Evolutionary conservation across 2,329 filamentous ascomycete genomes (phyloP).

Genomic region (Venturia aucupariae): DNA sequence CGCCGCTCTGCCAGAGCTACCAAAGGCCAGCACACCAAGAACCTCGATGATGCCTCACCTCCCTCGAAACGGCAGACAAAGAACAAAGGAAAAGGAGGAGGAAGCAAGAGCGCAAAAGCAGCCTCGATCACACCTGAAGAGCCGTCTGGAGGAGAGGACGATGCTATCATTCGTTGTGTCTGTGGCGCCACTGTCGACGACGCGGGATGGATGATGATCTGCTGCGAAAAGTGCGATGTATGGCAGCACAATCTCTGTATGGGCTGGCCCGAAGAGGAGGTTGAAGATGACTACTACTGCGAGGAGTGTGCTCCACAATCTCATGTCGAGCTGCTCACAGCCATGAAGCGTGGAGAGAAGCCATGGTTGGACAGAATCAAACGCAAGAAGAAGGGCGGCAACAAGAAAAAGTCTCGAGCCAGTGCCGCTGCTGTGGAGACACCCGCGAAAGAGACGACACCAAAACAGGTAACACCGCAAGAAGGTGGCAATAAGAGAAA

Average conservation of each 20-base stretch:
- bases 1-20: conserved; percentile 92
- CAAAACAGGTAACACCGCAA: neutral
- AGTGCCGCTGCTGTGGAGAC: conserved; percentile 50
- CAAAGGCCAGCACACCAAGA: conserved; percentile 90
- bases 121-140: conserved; percentile 43
- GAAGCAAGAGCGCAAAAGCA: conserved; percentile 31
- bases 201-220: conserved; percentile 85
- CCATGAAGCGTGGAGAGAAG: conserved; percentile 69
- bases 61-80: conserved; percentile 38
- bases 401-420: conserved; percentile 50
- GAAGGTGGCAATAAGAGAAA: conserved; percentile 8
- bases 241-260: conserved; percentile 99
- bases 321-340: conserved; percentile 71
- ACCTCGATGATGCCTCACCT: conserved; percentile 49
- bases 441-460: conserved; percentile 29
- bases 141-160: conserved; percentile 41
- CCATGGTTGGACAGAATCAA: conserved; percentile 70
- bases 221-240: conserved; percentile 81
- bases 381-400: conserved; percentile 33
- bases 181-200: conserved; percentile 85
- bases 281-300: conserved; percentile 79
- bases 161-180: conserved; percentile 83
- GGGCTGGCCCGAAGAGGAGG: conserved; percentile 70
- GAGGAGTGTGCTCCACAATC: conserved; percentile 79
- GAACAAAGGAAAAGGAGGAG: conserved; percentile 29